These are phyloP conservation scores for Castanospermum australe DNA, from an alignment of 306 rosid species.

Conservation along the genomic window DNA sequence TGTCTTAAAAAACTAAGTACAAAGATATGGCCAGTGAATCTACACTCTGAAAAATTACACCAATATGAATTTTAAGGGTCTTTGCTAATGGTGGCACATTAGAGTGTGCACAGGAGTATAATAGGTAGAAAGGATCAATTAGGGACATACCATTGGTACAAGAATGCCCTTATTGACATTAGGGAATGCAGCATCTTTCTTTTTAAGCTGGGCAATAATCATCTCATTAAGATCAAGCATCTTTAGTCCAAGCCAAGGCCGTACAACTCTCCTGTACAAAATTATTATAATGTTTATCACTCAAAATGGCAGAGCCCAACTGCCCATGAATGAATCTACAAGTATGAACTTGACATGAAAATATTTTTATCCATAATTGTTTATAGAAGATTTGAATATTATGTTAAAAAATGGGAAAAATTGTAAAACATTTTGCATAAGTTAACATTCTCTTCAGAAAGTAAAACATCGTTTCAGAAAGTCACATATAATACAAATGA, in stretches of 20 bases:
- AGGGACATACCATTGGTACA: conserved; percentile 63
- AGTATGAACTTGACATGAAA: not conserved
- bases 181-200: conserved; percentile 71
- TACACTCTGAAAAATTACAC: not conserved
- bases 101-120: not conserved
- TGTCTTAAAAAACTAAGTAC: not conserved
- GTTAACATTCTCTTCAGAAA: not conserved
- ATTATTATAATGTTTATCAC: conserved; percentile 1
- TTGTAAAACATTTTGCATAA: not conserved
- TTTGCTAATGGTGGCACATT: not conserved
- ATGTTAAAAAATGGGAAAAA: not conserved
- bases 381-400: not conserved
- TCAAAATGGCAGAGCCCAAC: conserved; percentile 8
- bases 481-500: conserved; percentile 1
- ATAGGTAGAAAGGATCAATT: not conserved
- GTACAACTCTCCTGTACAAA: conserved; percentile 75
- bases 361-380: not conserved
- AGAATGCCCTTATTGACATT: conserved; percentile 74
- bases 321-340: not conserved
- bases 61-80: not conserved
- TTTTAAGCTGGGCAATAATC: conserved; percentile 71
- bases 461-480: not conserved
- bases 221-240: conserved; percentile 86
- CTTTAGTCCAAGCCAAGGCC: conserved; percentile 95
- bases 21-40: not conserved